These are phyloP conservation scores for Saccharomycopsis olivae DNA, from an alignment of 805 yeast species.

Conservation along the genomic window DNA sequence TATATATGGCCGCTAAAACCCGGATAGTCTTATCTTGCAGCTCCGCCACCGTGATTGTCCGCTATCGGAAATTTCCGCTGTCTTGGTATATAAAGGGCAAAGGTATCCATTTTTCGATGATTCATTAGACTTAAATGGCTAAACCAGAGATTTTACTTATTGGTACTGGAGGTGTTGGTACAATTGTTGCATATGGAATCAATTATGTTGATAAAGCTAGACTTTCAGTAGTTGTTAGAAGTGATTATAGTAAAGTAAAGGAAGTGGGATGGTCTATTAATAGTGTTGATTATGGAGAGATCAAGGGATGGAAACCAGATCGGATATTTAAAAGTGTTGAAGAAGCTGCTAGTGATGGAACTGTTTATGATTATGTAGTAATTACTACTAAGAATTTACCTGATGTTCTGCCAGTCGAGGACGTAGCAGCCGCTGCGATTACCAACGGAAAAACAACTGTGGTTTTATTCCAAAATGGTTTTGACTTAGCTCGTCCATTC, in stretches of 20 bases:
- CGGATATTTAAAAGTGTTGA: slow-evolving; percentile 34
- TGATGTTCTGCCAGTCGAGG: slow-evolving; percentile 46
- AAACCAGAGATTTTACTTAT: slow-evolving; percentile 41
- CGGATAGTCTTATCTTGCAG: background rate
- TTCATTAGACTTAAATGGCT: background rate
- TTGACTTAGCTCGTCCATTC: slow-evolving; percentile 50
- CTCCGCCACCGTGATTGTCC: background rate
- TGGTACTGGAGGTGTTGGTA: slow-evolving; percentile 88
- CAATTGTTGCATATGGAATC: slow-evolving; percentile 60
- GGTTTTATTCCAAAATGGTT: slow-evolving; percentile 56
- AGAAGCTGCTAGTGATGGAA: slow-evolving; percentile 28
- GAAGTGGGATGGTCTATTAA: slow-evolving; percentile 47
- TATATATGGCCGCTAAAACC: background rate
- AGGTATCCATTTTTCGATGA: background rate
- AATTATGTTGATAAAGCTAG: slow-evolving; percentile 35
- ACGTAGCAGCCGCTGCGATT: slow-evolving; percentile 41
- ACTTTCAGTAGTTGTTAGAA: slow-evolving; percentile 54
- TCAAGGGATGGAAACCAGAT: slow-evolving; percentile 43
- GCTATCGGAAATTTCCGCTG: no score
- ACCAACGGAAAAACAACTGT: slow-evolving; percentile 34
- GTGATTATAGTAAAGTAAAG: slow-evolving; percentile 45
- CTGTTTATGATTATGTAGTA: slow-evolving; percentile 44
- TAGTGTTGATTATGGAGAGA: slow-evolving; percentile 51
- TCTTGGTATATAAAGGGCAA: background rate
- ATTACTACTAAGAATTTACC: slow-evolving; percentile 62